Evolutionary conservation across 306 rosid genomes (phyloP).

Genomic region (Vigna mungo): DNA sequence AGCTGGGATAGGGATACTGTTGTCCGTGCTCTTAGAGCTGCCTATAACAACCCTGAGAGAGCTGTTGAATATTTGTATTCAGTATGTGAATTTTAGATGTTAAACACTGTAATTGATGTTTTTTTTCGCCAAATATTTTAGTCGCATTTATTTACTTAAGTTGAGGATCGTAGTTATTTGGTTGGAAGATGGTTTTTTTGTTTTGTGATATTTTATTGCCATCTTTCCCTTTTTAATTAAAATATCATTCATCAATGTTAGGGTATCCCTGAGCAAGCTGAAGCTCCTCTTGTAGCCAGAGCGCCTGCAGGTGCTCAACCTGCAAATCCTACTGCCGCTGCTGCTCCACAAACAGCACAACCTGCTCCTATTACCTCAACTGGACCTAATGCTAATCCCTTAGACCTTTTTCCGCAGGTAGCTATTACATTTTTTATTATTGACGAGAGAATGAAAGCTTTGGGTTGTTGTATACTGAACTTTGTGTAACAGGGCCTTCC

Average conservation of each 20-base stretch:
- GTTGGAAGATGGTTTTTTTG: neutral
- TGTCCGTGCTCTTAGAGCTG: constrained; percentile 85
- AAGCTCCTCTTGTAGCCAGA: constrained; percentile 63
- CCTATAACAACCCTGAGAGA: constrained; percentile 89
- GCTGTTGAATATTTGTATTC: constrained; percentile 84
- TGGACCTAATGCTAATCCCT: constrained; percentile 85
- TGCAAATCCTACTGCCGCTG: constrained; percentile 56
- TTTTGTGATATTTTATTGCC: neutral
- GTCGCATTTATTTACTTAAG: neutral
- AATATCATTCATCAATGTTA: constrained; percentile 28
- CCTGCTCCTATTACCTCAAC: constrained; percentile 59
- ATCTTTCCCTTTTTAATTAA: neutral
- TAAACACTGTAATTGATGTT: neutral
- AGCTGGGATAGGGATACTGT: constrained; percentile 86
- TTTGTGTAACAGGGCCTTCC: constrained; percentile 77
- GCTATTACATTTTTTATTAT: neutral
- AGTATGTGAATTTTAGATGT: constrained; percentile 54
- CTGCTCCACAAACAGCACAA: constrained; percentile 65
- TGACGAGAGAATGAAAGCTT: neutral
- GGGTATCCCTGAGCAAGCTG: constrained; percentile 92
- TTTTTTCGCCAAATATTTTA: neutral
- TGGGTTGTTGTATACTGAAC: constrained; percentile 29
- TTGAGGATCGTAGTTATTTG: neutral
- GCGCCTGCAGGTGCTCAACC: constrained; percentile 54
- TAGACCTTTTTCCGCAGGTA: constrained; percentile 91